Conservation (phyloP, 2,329 filamentous ascomycete species). For the Cladosporium halotolerans region DNA sequence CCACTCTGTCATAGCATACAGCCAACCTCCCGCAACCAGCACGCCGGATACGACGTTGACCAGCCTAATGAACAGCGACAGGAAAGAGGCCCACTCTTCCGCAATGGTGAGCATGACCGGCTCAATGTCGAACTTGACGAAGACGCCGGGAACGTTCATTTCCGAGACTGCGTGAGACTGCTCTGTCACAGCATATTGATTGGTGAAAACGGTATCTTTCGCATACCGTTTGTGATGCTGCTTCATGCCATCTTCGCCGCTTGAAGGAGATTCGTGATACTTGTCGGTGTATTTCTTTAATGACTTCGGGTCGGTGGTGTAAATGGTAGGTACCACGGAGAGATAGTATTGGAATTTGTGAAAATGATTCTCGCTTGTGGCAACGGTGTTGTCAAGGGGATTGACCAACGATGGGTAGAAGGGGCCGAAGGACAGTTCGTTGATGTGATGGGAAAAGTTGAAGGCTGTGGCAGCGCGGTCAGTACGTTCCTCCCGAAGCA, state of each 20-base stretch:
- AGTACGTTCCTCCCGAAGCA: neutral
- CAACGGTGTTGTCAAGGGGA: slow-evolving; percentile 86
- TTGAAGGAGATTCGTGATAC: slow-evolving; percentile 36
- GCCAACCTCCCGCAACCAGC: slow-evolving; percentile 88
- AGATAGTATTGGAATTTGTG: slow-evolving; percentile 98
- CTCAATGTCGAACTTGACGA: slow-evolving; percentile 99
- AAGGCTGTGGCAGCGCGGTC: slow-evolving; percentile 53
- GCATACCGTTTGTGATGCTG: slow-evolving; percentile 31
- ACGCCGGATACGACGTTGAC: slow-evolving; percentile 90
- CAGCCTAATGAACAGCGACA: slow-evolving; percentile 70
- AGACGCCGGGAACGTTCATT: slow-evolving; percentile 73
- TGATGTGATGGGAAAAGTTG: slow-evolving; percentile 97
- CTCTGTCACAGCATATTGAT: slow-evolving; percentile 95
- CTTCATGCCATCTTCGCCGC: slow-evolving; percentile 30
- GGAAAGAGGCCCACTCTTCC: slow-evolving; percentile 69
- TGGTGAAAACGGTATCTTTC: slow-evolving; percentile 69
- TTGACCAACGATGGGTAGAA: slow-evolving; percentile 92
- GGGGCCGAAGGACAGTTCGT: slow-evolving; percentile 92
- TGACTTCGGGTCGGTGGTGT: slow-evolving; percentile 50
- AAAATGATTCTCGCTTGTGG: slow-evolving; percentile 69
- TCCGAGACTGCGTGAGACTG: slow-evolving; percentile 69
- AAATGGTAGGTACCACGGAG: slow-evolving; percentile 88
- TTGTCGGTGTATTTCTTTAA: slow-evolving; percentile 34
- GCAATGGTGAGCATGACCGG: slow-evolving; percentile 82
- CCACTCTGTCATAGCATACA: slow-evolving; percentile 81